Evolutionary conservation across 2,329 filamentous ascomycete genomes (phyloP).

Genomic region (Akanthomyces muscarius): DNA sequence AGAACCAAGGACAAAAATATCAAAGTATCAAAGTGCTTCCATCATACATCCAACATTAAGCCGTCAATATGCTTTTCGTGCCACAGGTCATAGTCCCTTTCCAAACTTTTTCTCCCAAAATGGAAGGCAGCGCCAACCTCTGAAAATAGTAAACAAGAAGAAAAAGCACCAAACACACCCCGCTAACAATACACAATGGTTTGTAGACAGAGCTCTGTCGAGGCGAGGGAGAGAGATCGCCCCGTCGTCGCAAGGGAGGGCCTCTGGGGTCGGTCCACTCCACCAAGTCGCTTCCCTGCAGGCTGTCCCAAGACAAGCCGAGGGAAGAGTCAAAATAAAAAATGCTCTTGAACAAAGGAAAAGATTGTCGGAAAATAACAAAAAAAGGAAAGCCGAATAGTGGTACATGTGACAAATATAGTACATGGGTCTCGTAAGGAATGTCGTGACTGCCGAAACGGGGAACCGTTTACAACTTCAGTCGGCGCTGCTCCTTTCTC

Average conservation of each 20-base stretch:
- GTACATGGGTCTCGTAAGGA: slow-evolving; percentile 19
- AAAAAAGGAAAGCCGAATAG: slow-evolving; percentile 6
- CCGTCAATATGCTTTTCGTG: slow-evolving; percentile 12
- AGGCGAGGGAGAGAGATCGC: slow-evolving; percentile 1
- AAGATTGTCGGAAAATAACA: neutral
- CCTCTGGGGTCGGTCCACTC: slow-evolving; percentile 8
- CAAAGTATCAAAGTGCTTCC: slow-evolving; percentile 1
- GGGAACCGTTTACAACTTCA: slow-evolving; percentile 30
- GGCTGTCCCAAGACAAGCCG: neutral
- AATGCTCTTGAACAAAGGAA: neutral
- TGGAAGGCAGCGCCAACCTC: neutral
- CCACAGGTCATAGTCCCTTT: neutral
- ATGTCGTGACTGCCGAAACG: slow-evolving; percentile 16
- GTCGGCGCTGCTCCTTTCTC: slow-evolving; percentile 35
- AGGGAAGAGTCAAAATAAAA: neutral
- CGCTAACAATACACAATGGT: slow-evolving; percentile 3
- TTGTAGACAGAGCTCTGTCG: neutral
- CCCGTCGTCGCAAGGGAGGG: slow-evolving; percentile 5
- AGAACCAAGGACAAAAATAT: neutral
- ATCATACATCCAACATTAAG: slow-evolving; percentile 17
- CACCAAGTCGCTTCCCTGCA: neutral
- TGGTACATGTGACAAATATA: slow-evolving; percentile 17
- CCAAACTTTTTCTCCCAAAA: slow-evolving; percentile 7
- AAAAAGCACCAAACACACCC: neutral
- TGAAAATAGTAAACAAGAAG: slow-evolving; percentile 12